phyloP scores from a whole-genome alignment of 192 early-diverging fungal species.

The Obelidium mucronatum region DNA sequence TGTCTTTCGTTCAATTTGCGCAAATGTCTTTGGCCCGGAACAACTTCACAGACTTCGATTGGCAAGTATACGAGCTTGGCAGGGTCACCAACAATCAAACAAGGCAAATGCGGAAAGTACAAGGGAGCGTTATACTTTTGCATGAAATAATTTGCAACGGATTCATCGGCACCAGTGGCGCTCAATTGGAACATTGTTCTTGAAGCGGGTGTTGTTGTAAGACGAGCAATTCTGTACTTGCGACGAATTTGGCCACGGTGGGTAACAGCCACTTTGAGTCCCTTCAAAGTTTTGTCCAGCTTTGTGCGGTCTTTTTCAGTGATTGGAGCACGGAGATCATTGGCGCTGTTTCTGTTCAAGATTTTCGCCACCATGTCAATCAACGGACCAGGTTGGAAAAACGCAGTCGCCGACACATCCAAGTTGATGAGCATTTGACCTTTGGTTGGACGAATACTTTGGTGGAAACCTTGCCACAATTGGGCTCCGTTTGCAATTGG shows the following conservation, averaged over 20 bases:
- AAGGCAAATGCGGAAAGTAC: constrained; percentile 81
- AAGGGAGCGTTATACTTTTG: constrained; percentile 75
- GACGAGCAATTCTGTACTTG: constrained; percentile 73
- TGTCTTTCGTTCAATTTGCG: constrained; percentile 81
- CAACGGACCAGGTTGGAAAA: constrained; percentile 69
- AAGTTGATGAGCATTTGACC: constrained; percentile 69
- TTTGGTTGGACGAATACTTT: constrained; percentile 80
- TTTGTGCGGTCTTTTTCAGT: constrained; percentile 57
- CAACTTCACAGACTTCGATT: constrained; percentile 89
- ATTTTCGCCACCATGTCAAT: constrained; percentile 75
- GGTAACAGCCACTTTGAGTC: constrained; percentile 60
- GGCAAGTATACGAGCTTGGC: constrained; percentile 76
- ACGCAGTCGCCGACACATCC: constrained; percentile 68
- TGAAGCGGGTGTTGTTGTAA: constrained; percentile 72
- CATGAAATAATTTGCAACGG: constrained; percentile 82
- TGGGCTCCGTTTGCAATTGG: constrained; percentile 78
- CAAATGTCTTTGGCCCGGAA: constrained; percentile 82
- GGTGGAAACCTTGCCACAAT: constrained; percentile 94
- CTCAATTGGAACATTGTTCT: constrained; percentile 70
- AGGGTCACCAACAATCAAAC: constrained; percentile 69
- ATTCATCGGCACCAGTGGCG: constrained; percentile 58
- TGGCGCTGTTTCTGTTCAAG: constrained; percentile 58
- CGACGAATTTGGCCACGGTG: constrained; percentile 70
- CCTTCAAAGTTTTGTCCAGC: constrained; percentile 55
- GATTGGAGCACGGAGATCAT: constrained; percentile 53